A percentile compares a stretch with the other conserved stretches of the same genome.
phyloP scores from a whole-genome alignment of 371 early-diverging fungal species.

The Chytridium lagenaria region DNA sequence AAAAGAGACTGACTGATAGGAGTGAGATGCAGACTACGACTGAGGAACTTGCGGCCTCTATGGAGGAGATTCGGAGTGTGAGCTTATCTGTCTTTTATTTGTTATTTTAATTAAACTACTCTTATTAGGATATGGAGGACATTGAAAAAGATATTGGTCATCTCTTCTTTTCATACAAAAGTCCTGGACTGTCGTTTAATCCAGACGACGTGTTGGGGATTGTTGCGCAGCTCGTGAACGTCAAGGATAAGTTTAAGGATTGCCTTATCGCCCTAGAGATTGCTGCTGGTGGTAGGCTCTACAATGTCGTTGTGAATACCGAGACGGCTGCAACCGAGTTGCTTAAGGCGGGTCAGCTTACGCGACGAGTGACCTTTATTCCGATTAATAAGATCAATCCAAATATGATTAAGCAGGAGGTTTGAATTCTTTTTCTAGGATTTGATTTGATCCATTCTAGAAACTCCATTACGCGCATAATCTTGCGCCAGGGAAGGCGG shows the following conservation, averaged over 20 bases:
- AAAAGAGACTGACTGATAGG: not conserved
- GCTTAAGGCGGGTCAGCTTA: conserved; percentile 78
- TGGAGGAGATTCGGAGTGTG: not conserved
- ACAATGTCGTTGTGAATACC: conserved; percentile 94
- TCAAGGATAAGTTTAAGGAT: conserved; percentile 67
- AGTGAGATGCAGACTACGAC: not conserved
- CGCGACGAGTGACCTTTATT: conserved; percentile 92
- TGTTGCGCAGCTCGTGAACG: conserved; percentile 84
- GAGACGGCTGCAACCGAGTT: conserved; percentile 88
- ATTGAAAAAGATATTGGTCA: conserved; percentile 44
- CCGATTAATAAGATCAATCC: conserved; percentile 94
- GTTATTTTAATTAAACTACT: not conserved
- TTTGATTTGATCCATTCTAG: conserved; percentile 38
- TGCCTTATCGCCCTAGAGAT: conserved; percentile 87
- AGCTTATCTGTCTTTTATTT: not conserved
- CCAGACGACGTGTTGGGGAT: conserved; percentile 87
- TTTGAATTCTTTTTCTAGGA: conserved; percentile 7
- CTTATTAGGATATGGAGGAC: conserved; percentile 32
- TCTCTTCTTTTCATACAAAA: conserved; percentile 50
- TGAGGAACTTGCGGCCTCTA: not conserved
- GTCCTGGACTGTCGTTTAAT: conserved; percentile 72
- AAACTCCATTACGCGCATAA: conserved; percentile 71
- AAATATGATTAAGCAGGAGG: conserved; percentile 14
- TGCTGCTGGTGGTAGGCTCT: conserved; percentile 91
- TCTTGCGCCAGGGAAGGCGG: conserved; percentile 81